Base-by-base conservation (phyloP, 257 asterid genomes). In the Eustoma russellianum region DNA sequence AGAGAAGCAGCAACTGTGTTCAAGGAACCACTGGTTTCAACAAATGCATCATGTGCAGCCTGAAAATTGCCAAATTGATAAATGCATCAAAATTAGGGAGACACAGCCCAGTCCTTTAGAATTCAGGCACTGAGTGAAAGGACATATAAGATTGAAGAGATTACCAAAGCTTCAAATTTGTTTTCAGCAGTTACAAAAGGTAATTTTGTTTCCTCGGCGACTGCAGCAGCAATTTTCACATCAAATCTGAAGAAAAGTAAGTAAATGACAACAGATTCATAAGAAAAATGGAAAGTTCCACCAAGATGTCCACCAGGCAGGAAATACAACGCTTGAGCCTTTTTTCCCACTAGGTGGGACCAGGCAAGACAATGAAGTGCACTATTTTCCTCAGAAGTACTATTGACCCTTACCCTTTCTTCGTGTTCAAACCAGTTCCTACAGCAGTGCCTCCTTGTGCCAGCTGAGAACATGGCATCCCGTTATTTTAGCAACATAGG, bases 371-470 rank as follows among this genome's bases (percentile, higher is more conserved):
- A 53, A 18, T 35, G 48, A 62, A 19, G 38, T 5, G 11, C 38
- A 13, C 9, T 33, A 30, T 7, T 30, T 12, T 16, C 17, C 17
- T 34, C 38, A 33, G 16, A 30, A 61, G 30, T 19, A 14, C 46
- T 61, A 51, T 38, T 48, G 48, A 10, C 5, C 52, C 80, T 64
- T 68, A 83, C 99, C 99, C 97, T 76, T 78, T 85, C 77, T 85
- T 83, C 47, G 99, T 92, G 75, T 92, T 88, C 70, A 92, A 74
- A 67, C 99, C 99, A 28, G 99, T 88, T 61, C 99, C 99, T 38
- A 92, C 95, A 46, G 99, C 97, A 50, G 99, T 92, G 64, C 95
- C 99, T 24, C 99, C 97, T 60, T 88, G 99, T 67, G 99, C 97
- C 57, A 92, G 95, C 99, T 92, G 97, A 74, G 66, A 58, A 71